Base-by-base conservation (phyloP, 768 basidiomycete species). In the Phylloporus arenicola region DNA sequence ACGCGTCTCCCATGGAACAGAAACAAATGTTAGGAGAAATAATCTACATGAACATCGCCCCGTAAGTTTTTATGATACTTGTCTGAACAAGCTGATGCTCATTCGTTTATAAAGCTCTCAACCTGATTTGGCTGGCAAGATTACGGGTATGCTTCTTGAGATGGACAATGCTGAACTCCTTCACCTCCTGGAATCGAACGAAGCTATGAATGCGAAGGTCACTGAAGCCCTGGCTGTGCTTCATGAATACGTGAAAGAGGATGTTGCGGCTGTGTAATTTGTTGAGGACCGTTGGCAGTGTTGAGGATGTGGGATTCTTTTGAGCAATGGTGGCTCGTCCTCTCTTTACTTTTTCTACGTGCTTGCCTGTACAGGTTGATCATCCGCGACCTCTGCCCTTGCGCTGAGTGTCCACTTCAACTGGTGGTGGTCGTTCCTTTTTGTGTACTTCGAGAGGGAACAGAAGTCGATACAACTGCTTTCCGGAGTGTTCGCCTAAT, bases 11-110 rank as follows among this genome's bases (percentile, higher is more conserved):
- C 31, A 74, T 77, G 68, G 95, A 98, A 71, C 93, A 97, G 81
- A 99, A 99, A 78, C 96, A 99, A 71, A 92, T 97, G 87, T 78
- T 99, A 43, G 96, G 96, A 59, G 96, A 99, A 73, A 82, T 88
- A 44, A 83, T 97, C 59, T 97, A 97, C 74, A 85, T 95, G 80
- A 86, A 82, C 66, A 94, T 97, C 57, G 80, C 77, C 51, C 64
- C 71, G 88, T 92, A 74, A 68, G 89, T 65, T 33, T 30, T 3
- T 25, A 58, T 20, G 20, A 35, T 20, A 17, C 24, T 43, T 33
- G 13, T 31, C n/a, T 37, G 22, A 48, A 17, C 19, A 54, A 45
- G n/a, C 17, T 41, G 41, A 31, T 49, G 7, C 53, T 47, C 22
- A 51, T 41, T n/a, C 58, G 40, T 47, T 49, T 20, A 48, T 52